Evolutionary conservation across 257 asterid genomes (phyloP).

Genomic region (Cordia subcordata): DNA sequence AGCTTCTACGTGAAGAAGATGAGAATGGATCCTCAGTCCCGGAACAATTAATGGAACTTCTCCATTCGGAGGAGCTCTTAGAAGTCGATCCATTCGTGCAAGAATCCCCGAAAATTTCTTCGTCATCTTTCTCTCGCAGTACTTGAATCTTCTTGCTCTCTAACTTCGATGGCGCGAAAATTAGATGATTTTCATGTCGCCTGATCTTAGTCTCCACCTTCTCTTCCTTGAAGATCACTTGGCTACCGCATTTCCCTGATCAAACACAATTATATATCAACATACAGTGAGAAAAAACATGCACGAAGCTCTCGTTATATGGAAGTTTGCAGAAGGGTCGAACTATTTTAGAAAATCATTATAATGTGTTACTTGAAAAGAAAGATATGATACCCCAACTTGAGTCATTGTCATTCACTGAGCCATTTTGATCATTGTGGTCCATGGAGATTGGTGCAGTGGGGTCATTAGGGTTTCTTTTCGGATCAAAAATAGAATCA

Average conservation of each 20-base stretch:
- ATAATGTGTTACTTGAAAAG: too few species aligned
- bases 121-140: conserved; percentile 34
- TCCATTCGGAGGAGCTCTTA: conserved; percentile 85
- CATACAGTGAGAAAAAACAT: too few species aligned
- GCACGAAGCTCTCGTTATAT: too few species aligned
- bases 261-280: too few species aligned
- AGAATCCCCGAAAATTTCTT: conserved; percentile 57
- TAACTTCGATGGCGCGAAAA: conserved; percentile 35
- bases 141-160: conserved; percentile 45
- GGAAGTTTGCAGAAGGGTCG: too few species aligned
- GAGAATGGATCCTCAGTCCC: conserved; percentile 84
- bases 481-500: conserved; percentile 32
- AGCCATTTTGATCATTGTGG: conserved; percentile 1
- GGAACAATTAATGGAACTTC: conserved; percentile 67
- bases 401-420: neutral
- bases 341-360: too few species aligned
- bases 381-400: conserved; percentile 34
- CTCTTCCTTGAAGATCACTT: conserved; percentile 14
- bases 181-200: conserved; percentile 45
- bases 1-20: conserved; percentile 80
- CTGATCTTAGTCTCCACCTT: conserved; percentile 24
- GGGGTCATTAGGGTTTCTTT: conserved; percentile 31
- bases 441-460: conserved; percentile 26
- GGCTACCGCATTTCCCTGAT: conserved; percentile 17
- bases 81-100: conserved; percentile 86